Conservation (phyloP, 192 early-diverging fungal species). For the Coemansia sp. region DNA sequence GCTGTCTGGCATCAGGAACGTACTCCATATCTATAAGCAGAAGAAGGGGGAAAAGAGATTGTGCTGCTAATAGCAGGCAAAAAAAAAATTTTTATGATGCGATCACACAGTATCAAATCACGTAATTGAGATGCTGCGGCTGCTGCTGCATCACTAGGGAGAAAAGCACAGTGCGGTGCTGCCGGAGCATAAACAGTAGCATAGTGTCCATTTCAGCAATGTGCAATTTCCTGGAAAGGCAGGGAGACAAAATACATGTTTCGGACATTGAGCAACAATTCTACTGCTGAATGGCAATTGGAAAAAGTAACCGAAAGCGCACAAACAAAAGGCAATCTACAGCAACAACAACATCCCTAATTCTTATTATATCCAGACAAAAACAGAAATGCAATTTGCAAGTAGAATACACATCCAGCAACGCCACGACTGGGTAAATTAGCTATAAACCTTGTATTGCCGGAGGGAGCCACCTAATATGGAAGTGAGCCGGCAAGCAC, state of each 20-base stretch:
- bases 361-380: not conserved
- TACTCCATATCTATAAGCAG: conserved; percentile 44
- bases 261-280: not conserved
- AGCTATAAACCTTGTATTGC: not conserved
- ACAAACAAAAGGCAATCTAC: not conserved
- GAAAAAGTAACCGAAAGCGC: not conserved
- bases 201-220: too few species aligned
- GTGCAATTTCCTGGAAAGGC: conserved; percentile 1
- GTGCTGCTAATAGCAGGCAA: not conserved
- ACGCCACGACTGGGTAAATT: conserved; percentile 7
- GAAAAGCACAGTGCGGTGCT: too few species aligned
- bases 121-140: too few species aligned
- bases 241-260: not conserved
- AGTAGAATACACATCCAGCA: too few species aligned
- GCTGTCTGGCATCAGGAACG: conserved; percentile 46
- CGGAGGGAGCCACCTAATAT: conserved; percentile 3
- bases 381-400: conserved; percentile 4
- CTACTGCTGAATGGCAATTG: not conserved
- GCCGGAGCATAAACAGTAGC: too few species aligned
- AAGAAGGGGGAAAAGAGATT: not conserved
- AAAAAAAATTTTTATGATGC: not conserved
- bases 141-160: too few species aligned
- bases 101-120: too few species aligned
- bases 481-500: conserved; percentile 1
- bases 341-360: conserved; percentile 5